phyloP scores from a whole-genome alignment of 1,139 yeast genomes.

The Petasospora fabianii region DNA sequence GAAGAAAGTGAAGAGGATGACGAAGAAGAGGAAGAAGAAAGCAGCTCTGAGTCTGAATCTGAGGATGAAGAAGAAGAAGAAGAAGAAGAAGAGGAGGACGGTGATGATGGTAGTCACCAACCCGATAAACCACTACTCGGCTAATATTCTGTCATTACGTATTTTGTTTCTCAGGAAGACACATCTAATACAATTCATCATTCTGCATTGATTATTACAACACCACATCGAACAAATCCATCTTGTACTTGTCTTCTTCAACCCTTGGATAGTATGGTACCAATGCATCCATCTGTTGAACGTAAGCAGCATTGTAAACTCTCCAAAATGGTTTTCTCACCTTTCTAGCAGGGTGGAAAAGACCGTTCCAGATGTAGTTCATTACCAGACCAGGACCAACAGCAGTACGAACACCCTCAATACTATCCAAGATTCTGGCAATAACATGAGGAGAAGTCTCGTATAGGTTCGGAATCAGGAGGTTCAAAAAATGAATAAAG shows the following conservation, averaged over 20 bases:
- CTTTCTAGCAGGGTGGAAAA: conserved; percentile 89
- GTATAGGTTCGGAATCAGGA: conserved; percentile 77
- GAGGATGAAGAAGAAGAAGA: conserved; percentile 12
- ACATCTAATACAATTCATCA: too few relatives aligned
- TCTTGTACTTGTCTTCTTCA: conserved; percentile 33
- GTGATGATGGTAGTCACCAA: not conserved
- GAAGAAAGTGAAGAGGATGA: conserved; percentile 31
- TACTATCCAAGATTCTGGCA: conserved; percentile 71
- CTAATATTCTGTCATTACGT: too few relatives aligned
- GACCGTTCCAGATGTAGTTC: conserved; percentile 82
- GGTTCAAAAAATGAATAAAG: conserved; percentile 68
- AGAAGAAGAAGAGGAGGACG: conserved; percentile 5
- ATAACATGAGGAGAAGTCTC: conserved; percentile 97
- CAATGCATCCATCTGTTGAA: conserved; percentile 68
- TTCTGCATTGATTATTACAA: not conserved
- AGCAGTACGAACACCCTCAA: conserved; percentile 69
- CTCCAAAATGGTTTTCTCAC: conserved; percentile 88
- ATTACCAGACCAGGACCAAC: conserved; percentile 73
- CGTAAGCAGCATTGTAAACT: conserved; percentile 71
- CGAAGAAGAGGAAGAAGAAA: conserved; percentile 26
- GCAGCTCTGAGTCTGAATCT: conserved; percentile 11
- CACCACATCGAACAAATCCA: conserved; percentile 39
- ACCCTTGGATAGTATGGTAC: conserved; percentile 79
- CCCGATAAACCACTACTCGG: too few relatives aligned
- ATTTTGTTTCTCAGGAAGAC: too few relatives aligned